A percentile compares a stretch with the other conserved stretches of the same genome.
These are phyloP conservation scores for Lactarius tabidus DNA, from an alignment of 768 basidiomycete species.

Conservation along the genomic window DNA sequence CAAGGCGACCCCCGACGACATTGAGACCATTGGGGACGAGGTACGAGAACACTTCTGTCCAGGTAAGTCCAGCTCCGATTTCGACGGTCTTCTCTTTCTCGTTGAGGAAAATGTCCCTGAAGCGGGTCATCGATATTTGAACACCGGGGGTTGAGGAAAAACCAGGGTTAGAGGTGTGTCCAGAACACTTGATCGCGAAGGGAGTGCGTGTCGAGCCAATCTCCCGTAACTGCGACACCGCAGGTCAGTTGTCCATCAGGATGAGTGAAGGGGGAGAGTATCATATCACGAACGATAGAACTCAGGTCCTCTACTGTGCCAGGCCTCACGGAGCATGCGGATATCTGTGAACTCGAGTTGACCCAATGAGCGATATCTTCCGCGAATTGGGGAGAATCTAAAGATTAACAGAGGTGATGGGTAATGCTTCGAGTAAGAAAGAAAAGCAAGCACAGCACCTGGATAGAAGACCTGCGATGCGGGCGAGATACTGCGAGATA, in stretches of 20 bases:
- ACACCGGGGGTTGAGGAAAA: conserved; percentile 6
- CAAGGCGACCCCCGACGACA: background rate
- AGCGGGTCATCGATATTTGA: conserved; percentile 1
- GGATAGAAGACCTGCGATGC: background rate
- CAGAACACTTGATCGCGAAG: background rate
- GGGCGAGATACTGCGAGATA: background rate
- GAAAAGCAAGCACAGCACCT: background rate
- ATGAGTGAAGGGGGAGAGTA: background rate
- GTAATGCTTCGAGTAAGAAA: background rate
- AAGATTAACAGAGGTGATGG: background rate
- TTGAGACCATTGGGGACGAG: background rate
- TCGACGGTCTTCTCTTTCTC: background rate
- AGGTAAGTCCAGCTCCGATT: background rate
- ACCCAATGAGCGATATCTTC: conserved; percentile 3
- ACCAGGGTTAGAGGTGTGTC: background rate
- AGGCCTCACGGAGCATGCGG: conserved; percentile 6
- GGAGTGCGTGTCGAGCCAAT: background rate
- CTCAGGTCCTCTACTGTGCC: background rate
- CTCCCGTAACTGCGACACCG: background rate
- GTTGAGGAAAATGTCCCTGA: background rate
- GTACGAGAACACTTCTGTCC: background rate
- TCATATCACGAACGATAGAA: background rate
- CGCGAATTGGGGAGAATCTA: background rate
- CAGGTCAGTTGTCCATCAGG: background rate
- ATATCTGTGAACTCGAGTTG: conserved; percentile 2